Conservation (phyloP, 192 early-diverging fungal species). For the Coemansia javaensis region DNA sequence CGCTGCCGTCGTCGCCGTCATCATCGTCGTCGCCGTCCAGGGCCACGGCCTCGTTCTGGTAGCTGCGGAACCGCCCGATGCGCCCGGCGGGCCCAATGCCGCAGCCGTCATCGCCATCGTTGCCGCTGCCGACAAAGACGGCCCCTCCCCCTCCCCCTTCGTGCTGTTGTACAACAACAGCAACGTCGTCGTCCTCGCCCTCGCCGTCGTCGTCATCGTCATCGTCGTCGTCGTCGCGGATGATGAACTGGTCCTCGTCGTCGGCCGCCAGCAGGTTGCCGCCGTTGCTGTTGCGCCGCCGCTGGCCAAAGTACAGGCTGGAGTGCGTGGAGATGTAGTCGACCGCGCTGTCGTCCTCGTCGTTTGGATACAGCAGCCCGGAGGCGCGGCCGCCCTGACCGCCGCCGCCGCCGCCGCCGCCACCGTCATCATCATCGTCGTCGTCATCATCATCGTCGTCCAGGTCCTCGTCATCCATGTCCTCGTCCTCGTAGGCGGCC, state of each 20-base stretch:
- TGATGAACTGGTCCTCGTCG: conserved; percentile 39
- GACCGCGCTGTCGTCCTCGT: conserved; percentile 23
- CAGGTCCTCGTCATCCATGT: conserved; percentile 29
- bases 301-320: conserved; percentile 17
- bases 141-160: no score
- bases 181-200: no score
- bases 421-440: conserved; percentile 6
- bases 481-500: conserved; percentile 18
- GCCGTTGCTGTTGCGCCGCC: background rate
- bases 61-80: conserved; percentile 44
- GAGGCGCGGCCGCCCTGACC: background rate
- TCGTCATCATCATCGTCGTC: conserved; percentile 35
- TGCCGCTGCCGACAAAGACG: no score
- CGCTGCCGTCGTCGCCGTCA: conserved; percentile 27
- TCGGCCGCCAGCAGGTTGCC: conserved; percentile 5
- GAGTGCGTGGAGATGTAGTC: conserved; percentile 17
- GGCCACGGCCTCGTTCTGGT: conserved; percentile 38
- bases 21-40: conserved; percentile 29
- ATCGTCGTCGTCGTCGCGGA: conserved; percentile 29
- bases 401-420: background rate
- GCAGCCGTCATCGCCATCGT: conserved; percentile 12
- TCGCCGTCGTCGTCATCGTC: conserved; percentile 8
- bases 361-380: conserved; percentile 16
- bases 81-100: conserved; percentile 39
- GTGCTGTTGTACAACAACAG: no score